phyloP scores from a whole-genome alignment of 257 asterid genomes.

The Linderniella brevidens region DNA sequence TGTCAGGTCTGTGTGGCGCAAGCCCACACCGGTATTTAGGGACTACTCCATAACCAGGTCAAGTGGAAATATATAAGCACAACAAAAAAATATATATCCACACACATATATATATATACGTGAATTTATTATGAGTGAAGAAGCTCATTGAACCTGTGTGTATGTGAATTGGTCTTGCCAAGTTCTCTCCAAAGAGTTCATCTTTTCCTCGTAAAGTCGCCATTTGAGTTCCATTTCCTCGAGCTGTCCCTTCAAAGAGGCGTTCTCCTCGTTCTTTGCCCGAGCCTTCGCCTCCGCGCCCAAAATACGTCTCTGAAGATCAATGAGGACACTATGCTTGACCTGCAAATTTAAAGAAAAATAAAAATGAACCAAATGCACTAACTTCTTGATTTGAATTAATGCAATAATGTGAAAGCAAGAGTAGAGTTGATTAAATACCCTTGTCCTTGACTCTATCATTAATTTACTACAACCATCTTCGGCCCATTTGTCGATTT shows the following conservation, averaged over 20 bases:
- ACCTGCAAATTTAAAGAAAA: conserved; percentile 10
- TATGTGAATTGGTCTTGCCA: conserved; percentile 71
- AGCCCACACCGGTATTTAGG: too few relatives aligned
- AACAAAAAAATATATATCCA: too few relatives aligned
- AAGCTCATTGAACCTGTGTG: conserved; percentile 33
- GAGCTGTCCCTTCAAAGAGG: conserved; percentile 21
- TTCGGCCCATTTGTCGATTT: too few relatives aligned
- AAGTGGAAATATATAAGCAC: too few relatives aligned
- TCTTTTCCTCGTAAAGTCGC: conserved; percentile 34
- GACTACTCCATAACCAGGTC: too few relatives aligned
- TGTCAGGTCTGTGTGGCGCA: too few relatives aligned
- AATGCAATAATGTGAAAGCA: neutral
- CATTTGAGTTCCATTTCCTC: conserved; percentile 31
- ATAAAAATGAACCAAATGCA: neutral
- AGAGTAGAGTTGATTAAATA: too few relatives aligned
- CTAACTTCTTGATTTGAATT: conserved; percentile 1
- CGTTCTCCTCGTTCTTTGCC: conserved; percentile 38
- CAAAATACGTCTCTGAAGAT: conserved; percentile 38
- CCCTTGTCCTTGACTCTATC: conserved; percentile 11
- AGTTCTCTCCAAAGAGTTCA: conserved; percentile 43
- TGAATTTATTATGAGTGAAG: neutral
- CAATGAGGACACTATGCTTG: conserved; percentile 19
- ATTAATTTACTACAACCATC: too few relatives aligned
- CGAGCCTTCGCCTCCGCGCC: conserved; percentile 44
- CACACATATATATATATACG: conserved; percentile 18